A percentile compares a stretch with the other conserved stretches of the same genome.
Evolutionary conservation across 225 moss, liverwort and hornwort genomes (phyloP).

Genomic region (Bryum argenteum): DNA sequence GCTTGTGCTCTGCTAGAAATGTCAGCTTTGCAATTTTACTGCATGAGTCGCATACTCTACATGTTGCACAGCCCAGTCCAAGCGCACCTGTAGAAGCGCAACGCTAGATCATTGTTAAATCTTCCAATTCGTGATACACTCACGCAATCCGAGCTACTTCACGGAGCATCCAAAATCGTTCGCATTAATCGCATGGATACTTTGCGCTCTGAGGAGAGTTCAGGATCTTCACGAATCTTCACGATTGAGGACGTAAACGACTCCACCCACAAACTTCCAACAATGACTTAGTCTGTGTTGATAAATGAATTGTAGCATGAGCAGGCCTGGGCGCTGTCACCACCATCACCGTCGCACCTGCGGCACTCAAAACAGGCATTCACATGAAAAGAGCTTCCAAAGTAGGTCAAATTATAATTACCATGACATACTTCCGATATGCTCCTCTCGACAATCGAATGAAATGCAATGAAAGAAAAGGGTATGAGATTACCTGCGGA

Average conservation of each 20-base stretch:
- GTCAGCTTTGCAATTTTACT: conserved; percentile 55
- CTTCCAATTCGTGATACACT: conserved; percentile 56
- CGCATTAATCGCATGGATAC: conserved; percentile 62
- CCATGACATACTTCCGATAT: no score
- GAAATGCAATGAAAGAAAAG: background rate
- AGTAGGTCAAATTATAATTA: background rate
- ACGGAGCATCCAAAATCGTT: conserved; percentile 97
- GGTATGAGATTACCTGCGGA: conserved; percentile 42
- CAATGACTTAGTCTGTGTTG: conserved; percentile 69
- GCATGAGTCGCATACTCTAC: conserved; percentile 52
- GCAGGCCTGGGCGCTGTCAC: conserved; percentile 74
- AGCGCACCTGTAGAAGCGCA: conserved; percentile 48
- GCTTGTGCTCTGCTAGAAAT: no score
- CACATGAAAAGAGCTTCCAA: background rate
- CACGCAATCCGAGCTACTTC: conserved; percentile 82
- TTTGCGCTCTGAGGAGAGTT: conserved; percentile 33
- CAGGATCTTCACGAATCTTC: background rate
- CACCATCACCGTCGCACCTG: conserved; percentile 80
- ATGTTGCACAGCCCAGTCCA: conserved; percentile 67
- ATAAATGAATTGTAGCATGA: conserved; percentile 55
- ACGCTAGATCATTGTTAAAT: conserved; percentile 12
- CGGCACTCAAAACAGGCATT: conserved; percentile 12
- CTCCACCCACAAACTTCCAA: conserved; percentile 12
- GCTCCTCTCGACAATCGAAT: background rate
- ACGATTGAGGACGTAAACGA: background rate